A percentile compares a stretch with the other conserved stretches of the same genome.
These are phyloP conservation scores for Thielaviopsis euricoi DNA, from an alignment of 2,329 filamentous ascomycete genomes.

Conservation along the genomic window DNA sequence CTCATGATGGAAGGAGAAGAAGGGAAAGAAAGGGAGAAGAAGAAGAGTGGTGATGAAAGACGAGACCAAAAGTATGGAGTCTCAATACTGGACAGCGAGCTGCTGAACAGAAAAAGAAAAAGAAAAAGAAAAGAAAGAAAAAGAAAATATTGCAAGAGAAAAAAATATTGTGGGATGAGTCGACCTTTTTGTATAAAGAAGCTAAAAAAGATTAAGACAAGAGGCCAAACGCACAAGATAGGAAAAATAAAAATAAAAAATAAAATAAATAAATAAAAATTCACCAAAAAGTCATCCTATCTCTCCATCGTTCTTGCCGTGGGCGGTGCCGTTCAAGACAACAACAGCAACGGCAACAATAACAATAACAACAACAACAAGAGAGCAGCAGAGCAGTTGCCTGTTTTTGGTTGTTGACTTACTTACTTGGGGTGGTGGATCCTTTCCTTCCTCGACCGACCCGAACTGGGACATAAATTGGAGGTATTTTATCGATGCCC, in stretches of 20 bases:
- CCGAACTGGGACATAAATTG: no score
- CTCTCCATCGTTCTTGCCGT: not conserved
- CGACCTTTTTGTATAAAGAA: slow-evolving; percentile 1
- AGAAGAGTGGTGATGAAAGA: not conserved
- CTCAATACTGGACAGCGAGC: not conserved
- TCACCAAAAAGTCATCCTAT: not conserved
- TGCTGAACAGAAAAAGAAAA: not conserved
- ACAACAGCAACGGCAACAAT: not conserved
- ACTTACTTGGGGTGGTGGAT: no score
- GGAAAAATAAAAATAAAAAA: not conserved
- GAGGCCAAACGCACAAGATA: no score
- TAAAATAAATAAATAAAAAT: not conserved
- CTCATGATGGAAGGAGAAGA: slow-evolving; percentile 24
- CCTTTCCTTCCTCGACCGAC: no score
- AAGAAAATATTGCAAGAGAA: not conserved
- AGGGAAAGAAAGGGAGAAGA: not conserved
- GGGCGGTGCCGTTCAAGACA: not conserved
- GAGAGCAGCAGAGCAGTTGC: not conserved
- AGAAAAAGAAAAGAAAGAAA: not conserved
- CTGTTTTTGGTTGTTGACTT: not conserved
- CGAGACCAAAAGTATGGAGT: not conserved
- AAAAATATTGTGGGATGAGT: not conserved
- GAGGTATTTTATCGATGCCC: no score
- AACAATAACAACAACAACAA: no score
- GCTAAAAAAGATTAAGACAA: no score